These are phyloP conservation scores for Pichia exigua DNA, from an alignment of 805 yeast genomes.

Conservation along the genomic window DNA sequence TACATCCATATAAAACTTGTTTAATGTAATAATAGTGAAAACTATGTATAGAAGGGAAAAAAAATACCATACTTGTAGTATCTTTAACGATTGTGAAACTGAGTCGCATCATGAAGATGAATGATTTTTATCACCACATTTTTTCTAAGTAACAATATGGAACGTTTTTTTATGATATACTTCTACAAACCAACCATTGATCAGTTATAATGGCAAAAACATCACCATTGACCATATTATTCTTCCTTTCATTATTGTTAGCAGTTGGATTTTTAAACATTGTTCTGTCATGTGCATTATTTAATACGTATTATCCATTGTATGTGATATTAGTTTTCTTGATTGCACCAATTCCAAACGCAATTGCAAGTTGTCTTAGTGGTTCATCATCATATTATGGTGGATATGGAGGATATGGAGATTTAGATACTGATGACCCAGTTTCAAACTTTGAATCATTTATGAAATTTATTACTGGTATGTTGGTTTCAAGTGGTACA, in stretches of 20 bases:
- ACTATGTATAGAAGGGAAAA: not conserved
- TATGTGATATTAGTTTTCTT: constrained; percentile 40
- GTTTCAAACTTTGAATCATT: constrained; percentile 18
- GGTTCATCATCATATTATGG: constrained; percentile 8
- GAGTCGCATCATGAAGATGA: not conserved
- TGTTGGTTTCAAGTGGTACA: constrained; percentile 28
- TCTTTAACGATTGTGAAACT: no score
- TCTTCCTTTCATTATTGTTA: constrained; percentile 63
- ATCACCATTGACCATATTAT: constrained; percentile 57
- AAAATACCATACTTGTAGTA: no score
- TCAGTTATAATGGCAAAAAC: constrained; percentile 1
- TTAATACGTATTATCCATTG: constrained; percentile 85
- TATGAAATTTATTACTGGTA: constrained; percentile 27
- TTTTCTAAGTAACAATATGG: no score
- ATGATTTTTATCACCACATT: not conserved
- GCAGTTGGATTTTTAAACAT: constrained; percentile 88
- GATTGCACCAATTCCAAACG: constrained; percentile 31
- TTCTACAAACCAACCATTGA: not conserved
- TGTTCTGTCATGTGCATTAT: constrained; percentile 78
- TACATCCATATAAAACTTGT: not conserved
- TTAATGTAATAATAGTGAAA: not conserved
- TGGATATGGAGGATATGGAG: constrained; percentile 16
- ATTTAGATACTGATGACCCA: constrained; percentile 16
- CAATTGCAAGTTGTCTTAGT: constrained; percentile 19
- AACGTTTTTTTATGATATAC: not conserved